A percentile compares a stretch with the other conserved stretches of the same genome.
These are phyloP conservation scores for Parietaria judaica DNA, from an alignment of 306 rosid genomes.

Conservation along the genomic window DNA sequence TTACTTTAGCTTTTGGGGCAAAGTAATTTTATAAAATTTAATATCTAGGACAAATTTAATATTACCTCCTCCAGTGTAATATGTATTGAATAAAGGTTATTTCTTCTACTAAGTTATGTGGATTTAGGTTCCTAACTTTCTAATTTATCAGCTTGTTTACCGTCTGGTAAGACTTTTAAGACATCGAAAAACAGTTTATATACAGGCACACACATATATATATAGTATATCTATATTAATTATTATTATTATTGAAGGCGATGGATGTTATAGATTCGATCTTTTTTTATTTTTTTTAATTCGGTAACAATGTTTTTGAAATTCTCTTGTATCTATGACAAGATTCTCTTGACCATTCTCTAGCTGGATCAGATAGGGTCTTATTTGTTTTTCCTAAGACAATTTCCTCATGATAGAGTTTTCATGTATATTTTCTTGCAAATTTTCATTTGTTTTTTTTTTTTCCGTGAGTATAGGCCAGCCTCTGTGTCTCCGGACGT, in stretches of 20 bases:
- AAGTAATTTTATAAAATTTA: too few relatives aligned
- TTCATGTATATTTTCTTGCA: not conserved
- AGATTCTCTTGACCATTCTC: not conserved
- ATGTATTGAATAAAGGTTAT: not conserved
- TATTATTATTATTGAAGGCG: too few relatives aligned
- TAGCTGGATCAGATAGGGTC: not conserved
- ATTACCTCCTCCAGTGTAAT: not conserved
- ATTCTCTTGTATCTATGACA: not conserved
- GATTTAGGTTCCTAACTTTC: not conserved
- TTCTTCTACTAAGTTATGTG: not conserved
- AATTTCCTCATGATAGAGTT: too few relatives aligned
- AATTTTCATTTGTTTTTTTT: constrained; percentile 11
- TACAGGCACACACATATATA: too few relatives aligned
- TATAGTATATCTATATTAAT: too few relatives aligned
- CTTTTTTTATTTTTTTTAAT: too few relatives aligned
- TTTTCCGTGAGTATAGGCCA: constrained; percentile 41
- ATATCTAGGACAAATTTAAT: not conserved
- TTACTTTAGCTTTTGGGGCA: too few relatives aligned
- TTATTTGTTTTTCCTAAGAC: too few relatives aligned
- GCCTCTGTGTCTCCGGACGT: constrained; percentile 55
- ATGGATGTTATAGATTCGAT: too few relatives aligned
- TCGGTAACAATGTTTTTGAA: not conserved
- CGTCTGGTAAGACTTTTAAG: too few relatives aligned
- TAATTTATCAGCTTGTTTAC: too few relatives aligned
- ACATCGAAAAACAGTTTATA: too few relatives aligned